A percentile compares a stretch with the other conserved stretches of the same genome.
Evolutionary conservation across 1,284 basidiomycete species (phyloP).

Genomic region (Papiliotrema nemorosa): DNA sequence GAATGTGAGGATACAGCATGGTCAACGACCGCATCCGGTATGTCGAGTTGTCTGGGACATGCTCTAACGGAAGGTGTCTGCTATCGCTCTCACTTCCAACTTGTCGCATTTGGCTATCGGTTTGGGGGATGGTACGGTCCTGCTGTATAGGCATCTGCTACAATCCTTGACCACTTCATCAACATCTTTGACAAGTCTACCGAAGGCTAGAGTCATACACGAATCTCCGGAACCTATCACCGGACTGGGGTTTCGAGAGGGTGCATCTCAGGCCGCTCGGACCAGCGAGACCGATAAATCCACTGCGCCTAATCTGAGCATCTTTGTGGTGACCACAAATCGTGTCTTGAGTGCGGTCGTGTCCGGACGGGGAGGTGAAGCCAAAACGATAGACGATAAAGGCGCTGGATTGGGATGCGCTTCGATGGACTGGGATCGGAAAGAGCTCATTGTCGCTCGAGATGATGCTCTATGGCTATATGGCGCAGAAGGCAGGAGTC

Average conservation of each 20-base stretch:
- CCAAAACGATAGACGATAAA: slow-evolving; percentile 72
- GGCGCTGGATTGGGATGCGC: slow-evolving; percentile 81
- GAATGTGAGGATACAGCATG: slow-evolving; percentile 71
- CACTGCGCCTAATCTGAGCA: slow-evolving; percentile 49
- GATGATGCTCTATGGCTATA: slow-evolving; percentile 92
- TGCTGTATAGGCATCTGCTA: slow-evolving; percentile 84
- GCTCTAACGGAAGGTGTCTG: slow-evolving; percentile 60
- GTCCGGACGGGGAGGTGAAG: slow-evolving; percentile 68
- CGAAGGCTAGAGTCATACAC: slow-evolving; percentile 73
- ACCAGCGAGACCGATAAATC: slow-evolving; percentile 5
- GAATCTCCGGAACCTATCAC: slow-evolving; percentile 82
- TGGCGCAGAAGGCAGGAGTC: slow-evolving; percentile 74
- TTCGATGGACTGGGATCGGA: slow-evolving; percentile 66
- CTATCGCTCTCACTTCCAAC: slow-evolving; percentile 72
- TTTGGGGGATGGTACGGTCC: slow-evolving; percentile 88
- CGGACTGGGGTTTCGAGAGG: slow-evolving; percentile 79
- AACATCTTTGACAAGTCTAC: slow-evolving; percentile 62
- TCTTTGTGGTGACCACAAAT: slow-evolving; percentile 86
- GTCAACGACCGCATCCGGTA: slow-evolving; percentile 76
- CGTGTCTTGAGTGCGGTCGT: slow-evolving; percentile 64
- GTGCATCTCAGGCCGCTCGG: slow-evolving; percentile 2
- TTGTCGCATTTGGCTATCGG: slow-evolving; percentile 85
- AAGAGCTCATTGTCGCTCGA: slow-evolving; percentile 77
- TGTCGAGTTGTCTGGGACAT: not conserved
- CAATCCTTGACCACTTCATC: slow-evolving; percentile 68